A percentile compares a stretch with the other conserved stretches of the same genome.
Conservation (phyloP, 306 rosid species). For the Cucurbita ficifolia region DNA sequence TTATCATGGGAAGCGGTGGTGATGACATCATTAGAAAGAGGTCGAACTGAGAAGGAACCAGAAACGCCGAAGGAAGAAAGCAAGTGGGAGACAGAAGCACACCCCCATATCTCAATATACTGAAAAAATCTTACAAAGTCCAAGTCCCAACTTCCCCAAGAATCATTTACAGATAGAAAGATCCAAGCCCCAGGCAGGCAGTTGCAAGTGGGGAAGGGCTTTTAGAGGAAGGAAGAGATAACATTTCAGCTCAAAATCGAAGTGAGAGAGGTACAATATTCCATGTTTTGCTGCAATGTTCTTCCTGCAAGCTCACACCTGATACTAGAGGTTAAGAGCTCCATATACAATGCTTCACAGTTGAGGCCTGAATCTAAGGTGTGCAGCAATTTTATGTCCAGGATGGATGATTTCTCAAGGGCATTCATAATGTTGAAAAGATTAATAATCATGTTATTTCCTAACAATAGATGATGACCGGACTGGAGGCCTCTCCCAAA, state of each 20-base stretch:
- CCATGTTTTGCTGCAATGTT: too few relatives aligned
- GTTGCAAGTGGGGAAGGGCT: background rate
- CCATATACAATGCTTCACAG: background rate
- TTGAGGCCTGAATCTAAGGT: background rate
- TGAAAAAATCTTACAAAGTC: background rate
- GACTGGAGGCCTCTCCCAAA: background rate
- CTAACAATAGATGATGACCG: background rate
- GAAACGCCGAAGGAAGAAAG: background rate
- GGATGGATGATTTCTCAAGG: background rate
- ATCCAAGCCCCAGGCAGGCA: background rate
- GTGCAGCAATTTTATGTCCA: background rate
- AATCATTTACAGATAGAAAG: background rate
- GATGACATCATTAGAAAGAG: background rate
- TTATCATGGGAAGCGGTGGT: background rate
- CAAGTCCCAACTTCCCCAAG: background rate
- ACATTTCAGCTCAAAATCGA: too few relatives aligned
- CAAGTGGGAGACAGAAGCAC: background rate
- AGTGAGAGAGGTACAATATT: too few relatives aligned
- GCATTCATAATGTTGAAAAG: background rate
- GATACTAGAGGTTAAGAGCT: background rate
- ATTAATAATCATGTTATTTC: background rate
- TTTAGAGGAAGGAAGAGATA: background rate
- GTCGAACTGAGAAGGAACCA: background rate
- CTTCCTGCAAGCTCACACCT: background rate
- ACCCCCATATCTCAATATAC: background rate